A percentile compares a stretch with the other conserved stretches of the same genome.
Evolutionary conservation across 345 rosid genomes (phyloP).

Genomic region (Pistacia integerrima): DNA sequence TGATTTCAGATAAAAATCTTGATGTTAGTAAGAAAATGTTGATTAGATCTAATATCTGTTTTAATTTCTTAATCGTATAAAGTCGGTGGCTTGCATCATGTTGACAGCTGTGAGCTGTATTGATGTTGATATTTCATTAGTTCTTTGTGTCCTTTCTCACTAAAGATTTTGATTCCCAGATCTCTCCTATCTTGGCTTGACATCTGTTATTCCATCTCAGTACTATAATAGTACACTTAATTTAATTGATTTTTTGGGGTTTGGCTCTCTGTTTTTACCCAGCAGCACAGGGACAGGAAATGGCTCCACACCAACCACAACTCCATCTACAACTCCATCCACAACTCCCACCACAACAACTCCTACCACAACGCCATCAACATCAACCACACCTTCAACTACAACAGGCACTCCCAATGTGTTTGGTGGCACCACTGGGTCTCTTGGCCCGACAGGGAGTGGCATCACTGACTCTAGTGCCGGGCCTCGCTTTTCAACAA

Average conservation of each 20-base stretch:
- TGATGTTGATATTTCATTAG: conserved; percentile 35
- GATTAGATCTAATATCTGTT: conserved; percentile 16
- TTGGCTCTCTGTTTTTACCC: background rate
- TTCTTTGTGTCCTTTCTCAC: conserved; percentile 3
- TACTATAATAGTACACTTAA: no score
- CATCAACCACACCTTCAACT: conserved; percentile 19
- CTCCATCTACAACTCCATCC: conserved; percentile 14
- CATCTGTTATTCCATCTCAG: conserved; percentile 20
- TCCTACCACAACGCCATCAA: conserved; percentile 16
- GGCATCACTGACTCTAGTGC: conserved; percentile 18
- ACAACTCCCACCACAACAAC: conserved; percentile 12
- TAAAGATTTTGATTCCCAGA: background rate
- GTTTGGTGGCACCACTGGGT: conserved; percentile 9
- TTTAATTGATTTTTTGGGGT: background rate
- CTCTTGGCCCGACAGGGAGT: conserved; percentile 28
- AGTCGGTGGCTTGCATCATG: background rate
- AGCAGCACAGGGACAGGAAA: conserved; percentile 21
- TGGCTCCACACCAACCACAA: conserved; percentile 20
- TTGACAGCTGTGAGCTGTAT: conserved; percentile 30
- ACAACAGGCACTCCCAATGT: conserved; percentile 13
- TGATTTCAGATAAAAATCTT: background rate
- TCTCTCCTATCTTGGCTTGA: background rate
- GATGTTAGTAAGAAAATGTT: background rate
- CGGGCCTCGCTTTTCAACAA: conserved; percentile 12
- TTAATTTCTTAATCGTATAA: background rate